These are phyloP conservation scores for Microascus cirrosus DNA, from an alignment of 2,329 filamentous ascomycete species.

Conservation along the genomic window DNA sequence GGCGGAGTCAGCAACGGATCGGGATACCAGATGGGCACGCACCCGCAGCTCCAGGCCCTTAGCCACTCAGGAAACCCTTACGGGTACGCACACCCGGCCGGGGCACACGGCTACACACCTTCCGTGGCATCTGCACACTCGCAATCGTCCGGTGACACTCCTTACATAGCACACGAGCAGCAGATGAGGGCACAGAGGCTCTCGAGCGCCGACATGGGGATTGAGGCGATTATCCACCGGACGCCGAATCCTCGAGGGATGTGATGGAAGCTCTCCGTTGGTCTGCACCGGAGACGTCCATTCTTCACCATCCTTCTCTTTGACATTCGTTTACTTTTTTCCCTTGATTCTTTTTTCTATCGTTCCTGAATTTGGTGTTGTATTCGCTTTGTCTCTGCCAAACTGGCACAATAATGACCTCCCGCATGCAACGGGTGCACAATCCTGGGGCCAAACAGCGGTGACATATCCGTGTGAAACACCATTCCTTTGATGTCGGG, in stretches of 20 bases:
- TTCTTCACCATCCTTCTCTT: slow-evolving; percentile 3
- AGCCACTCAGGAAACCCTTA: slow-evolving; percentile 7
- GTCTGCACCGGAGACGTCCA: neutral
- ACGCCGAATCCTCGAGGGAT: slow-evolving; percentile 5
- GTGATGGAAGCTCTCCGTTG: slow-evolving; percentile 9
- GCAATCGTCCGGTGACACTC: slow-evolving; percentile 1
- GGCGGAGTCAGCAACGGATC: slow-evolving; percentile 13
- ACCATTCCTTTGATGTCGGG: neutral
- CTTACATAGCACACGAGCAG: slow-evolving; percentile 12
- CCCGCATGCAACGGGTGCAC: neutral
- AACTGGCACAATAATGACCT: neutral
- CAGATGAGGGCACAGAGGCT: slow-evolving; percentile 8
- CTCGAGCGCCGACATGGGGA: slow-evolving; percentile 49
- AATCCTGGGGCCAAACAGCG: neutral
- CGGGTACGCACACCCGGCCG: slow-evolving; percentile 13
- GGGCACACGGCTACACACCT: slow-evolving; percentile 33
- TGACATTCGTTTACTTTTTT: slow-evolving; percentile 5
- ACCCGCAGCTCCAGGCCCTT: slow-evolving; percentile 10
- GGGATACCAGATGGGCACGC: slow-evolving; percentile 6
- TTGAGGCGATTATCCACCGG: slow-evolving; percentile 47
- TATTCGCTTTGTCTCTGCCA: neutral
- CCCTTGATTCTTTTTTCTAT: slow-evolving; percentile 2
- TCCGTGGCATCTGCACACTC: slow-evolving; percentile 33
- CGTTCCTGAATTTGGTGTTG: slow-evolving; percentile 3
- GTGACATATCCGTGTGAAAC: neutral